Evolutionary conservation across 1,139 yeast genomes (phyloP), one percentile per base, ranked within the genome.

Genomic region (Candida pseudocylindracea): DNA sequence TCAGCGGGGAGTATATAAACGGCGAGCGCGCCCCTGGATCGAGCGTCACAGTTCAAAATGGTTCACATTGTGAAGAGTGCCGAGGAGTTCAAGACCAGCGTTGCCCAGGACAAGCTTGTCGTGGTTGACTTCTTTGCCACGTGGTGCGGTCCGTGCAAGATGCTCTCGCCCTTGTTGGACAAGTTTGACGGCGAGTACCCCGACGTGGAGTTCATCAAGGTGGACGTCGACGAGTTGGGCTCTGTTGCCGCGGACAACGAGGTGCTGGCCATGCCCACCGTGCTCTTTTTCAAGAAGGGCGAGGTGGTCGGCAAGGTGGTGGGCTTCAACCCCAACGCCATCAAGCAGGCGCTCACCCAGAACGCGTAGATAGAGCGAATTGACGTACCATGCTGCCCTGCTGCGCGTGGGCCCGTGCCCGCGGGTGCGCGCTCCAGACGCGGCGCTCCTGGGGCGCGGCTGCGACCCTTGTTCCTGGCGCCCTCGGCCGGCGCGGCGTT

Each of bases 61-160:
- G 62, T 57, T 39, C 43, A 51, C 32, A 38, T 42, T 38, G 42
- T 74, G 38, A 43, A 54, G 30, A 49, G 67, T 38, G 56, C 56
- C 39, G 64, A 63, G 39, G 81, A 78, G 50, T 79, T 78, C 61
- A 54, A 64, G 34, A 55, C 60, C 37, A 74, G 71, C 41, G 60
- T 75, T 44, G 42, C 55, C 35, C 51, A 60, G 49, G 55, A 59
- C 40, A 66, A 74, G 38, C 55, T 74, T 51, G 70, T 79, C 41
- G 91, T 79, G 29, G 75, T 80, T 38, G 93, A 81, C 52, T 81
- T 79, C 52, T 74, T 66, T 47, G 94, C 93, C 34, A 67, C 75
- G 33, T 81, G 94, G 94, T 81, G 94, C 57, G 93, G 88, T 35
- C 94, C 94, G 30, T 81, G 94, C 58, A 76, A 75, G 53, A 78